These are phyloP conservation scores for Helianthus tuberosus DNA, from an alignment of 129 eudicot species.

Conservation along the genomic window DNA sequence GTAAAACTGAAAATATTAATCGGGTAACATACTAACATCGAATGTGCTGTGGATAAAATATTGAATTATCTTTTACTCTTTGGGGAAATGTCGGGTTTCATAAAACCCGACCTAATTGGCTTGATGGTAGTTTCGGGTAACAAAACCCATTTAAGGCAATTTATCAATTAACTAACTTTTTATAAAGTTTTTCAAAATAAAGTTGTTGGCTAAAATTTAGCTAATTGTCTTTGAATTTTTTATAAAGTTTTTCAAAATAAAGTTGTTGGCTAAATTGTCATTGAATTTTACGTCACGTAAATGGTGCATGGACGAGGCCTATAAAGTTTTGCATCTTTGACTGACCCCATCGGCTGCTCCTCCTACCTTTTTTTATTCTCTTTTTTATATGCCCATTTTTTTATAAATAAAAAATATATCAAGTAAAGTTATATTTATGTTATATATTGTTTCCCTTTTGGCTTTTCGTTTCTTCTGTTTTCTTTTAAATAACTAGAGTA, in stretches of 20 bases:
- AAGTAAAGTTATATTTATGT: background rate
- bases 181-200: background rate
- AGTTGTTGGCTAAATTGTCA: background rate
- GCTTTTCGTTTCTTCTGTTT: background rate
- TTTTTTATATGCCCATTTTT: background rate
- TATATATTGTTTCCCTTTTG: background rate
- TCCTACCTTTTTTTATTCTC: background rate
- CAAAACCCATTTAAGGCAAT: background rate
- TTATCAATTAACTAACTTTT: background rate
- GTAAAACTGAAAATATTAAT: too few species aligned
- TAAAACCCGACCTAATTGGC: too few species aligned
- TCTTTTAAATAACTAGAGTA: too few species aligned
- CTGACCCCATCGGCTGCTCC: constrained; percentile 32
- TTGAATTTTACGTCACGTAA: constrained; percentile 4
- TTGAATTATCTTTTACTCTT: too few species aligned
- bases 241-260: background rate
- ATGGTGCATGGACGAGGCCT: constrained; percentile 14
- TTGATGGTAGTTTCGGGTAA: too few species aligned
- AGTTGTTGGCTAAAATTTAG: background rate
- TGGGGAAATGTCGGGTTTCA: too few species aligned
- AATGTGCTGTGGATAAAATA: too few species aligned
- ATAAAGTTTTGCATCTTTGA: constrained; percentile 21
- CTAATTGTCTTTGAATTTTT: background rate
- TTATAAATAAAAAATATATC: background rate
- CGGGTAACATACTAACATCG: background rate